phyloP scores from a whole-genome alignment of 2,329 filamentous ascomycete genomes.

The Alternaria sp. region DNA sequence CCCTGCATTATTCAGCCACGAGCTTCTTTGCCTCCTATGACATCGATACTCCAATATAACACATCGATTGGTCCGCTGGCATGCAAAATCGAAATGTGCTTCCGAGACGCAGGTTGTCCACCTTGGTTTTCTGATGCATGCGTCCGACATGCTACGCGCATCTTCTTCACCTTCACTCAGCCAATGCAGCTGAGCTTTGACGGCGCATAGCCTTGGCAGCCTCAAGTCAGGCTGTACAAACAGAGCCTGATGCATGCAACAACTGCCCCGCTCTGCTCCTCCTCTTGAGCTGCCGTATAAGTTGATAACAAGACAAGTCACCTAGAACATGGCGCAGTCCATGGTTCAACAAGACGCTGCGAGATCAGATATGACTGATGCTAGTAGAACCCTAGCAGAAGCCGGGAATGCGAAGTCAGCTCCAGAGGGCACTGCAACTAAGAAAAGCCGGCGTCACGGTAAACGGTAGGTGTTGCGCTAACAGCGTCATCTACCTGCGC shows the following conservation, averaged over 20 bases:
- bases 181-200: neutral
- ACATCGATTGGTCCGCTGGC: neutral
- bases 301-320: neutral
- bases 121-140: neutral
- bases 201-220: slow-evolving; percentile 1
- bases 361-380: neutral
- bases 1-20: neutral
- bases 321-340: neutral
- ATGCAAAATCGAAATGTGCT: neutral
- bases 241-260: neutral
- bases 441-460: neutral
- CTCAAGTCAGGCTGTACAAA: slow-evolving; percentile 1
- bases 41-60: neutral
- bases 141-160: neutral
- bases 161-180: slow-evolving; percentile 4
- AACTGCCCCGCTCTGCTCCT: neutral
- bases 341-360: neutral
- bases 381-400: neutral
- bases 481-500: neutral
- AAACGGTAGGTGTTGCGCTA: slow-evolving; percentile 2
- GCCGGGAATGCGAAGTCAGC: neutral
- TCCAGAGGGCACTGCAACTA: neutral
- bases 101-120: neutral
- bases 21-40: neutral
- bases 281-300: neutral